Conservation (phyloP, 345 rosid genomes). For the Arabidopsis arenosa region DNA sequence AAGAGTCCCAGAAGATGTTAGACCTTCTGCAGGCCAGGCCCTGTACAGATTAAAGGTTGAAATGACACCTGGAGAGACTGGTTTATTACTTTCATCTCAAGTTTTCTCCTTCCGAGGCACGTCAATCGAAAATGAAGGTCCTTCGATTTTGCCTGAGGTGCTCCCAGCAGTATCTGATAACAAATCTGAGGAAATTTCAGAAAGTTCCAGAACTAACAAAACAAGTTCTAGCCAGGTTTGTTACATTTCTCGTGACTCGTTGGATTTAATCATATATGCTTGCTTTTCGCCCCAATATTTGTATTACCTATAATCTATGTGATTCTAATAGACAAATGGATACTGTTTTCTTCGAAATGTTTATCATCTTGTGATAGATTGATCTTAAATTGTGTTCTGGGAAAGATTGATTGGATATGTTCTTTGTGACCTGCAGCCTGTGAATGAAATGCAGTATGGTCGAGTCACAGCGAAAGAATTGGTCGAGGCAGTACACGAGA, state of each 20-base stretch:
- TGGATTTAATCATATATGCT: background rate
- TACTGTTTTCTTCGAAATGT: background rate
- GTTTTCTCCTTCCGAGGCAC: slow-evolving; percentile 89
- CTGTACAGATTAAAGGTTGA: slow-evolving; percentile 88
- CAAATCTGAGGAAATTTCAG: slow-evolving; percentile 46
- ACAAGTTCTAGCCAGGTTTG: slow-evolving; percentile 70
- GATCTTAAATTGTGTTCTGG: background rate
- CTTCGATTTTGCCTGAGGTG: slow-evolving; percentile 48
- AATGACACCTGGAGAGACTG: slow-evolving; percentile 63
- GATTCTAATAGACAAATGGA: slow-evolving; percentile 16
- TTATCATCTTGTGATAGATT: background rate
- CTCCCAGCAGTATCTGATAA: slow-evolving; percentile 40
- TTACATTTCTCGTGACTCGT: slow-evolving; percentile 10
- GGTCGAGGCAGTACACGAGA: slow-evolving; percentile 89
- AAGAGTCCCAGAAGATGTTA: slow-evolving; percentile 87
- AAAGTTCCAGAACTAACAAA: slow-evolving; percentile 58
- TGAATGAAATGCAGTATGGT: slow-evolving; percentile 66
- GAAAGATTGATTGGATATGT: slow-evolving; percentile 30
- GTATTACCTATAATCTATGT: background rate
- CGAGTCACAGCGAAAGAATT: slow-evolving; percentile 83
- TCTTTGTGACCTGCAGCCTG: slow-evolving; percentile 50
- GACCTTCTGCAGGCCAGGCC: slow-evolving; percentile 92
- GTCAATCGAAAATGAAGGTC: slow-evolving; percentile 55
- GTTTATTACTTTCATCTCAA: slow-evolving; percentile 81
- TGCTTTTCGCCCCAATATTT: slow-evolving; percentile 2